Percentiles rank a stretch among this genome's conserved stretches.
Evolutionary conservation across 2,329 filamentous ascomycete genomes (phyloP).

Genomic region (Aspergillus awamori): DNA sequence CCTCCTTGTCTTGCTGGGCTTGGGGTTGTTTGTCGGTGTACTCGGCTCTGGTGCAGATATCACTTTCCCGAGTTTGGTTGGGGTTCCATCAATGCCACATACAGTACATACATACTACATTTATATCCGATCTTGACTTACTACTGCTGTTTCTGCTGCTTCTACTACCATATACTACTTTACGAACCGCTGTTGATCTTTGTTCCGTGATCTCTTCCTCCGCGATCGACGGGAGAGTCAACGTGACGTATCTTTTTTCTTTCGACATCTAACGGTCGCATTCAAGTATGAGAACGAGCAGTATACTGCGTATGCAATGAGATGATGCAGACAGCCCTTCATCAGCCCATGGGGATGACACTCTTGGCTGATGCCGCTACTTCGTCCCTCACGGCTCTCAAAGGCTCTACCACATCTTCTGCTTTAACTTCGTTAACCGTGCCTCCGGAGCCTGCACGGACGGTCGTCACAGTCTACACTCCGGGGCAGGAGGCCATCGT

Average conservation of each 20-base stretch:
- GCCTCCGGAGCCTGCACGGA: constrained; percentile 25
- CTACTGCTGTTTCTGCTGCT: too few relatives aligned
- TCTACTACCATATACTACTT: background rate
- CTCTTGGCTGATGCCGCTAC: constrained; percentile 30
- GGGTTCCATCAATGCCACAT: constrained; percentile 19
- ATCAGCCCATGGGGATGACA: constrained; percentile 38
- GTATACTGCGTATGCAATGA: constrained; percentile 29
- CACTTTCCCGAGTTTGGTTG: constrained; percentile 12
- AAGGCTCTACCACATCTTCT: constrained; percentile 19
- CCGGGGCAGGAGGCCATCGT: constrained; percentile 74
- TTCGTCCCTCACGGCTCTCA: constrained; percentile 27
- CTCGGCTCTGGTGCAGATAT: background rate
- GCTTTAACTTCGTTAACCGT: constrained; percentile 13
- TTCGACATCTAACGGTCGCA: background rate
- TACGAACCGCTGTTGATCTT: constrained; percentile 8
- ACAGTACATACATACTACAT: background rate
- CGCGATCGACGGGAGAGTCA: background rate
- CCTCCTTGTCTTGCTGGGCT: background rate
- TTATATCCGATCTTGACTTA: too few relatives aligned
- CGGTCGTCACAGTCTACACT: constrained; percentile 69
- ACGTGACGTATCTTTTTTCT: background rate
- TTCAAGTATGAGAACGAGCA: constrained; percentile 33
- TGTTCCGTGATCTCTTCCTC: background rate
- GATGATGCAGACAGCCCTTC: constrained; percentile 39
- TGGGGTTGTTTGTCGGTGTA: background rate